These are phyloP conservation scores for Plantago coronopus DNA, from an alignment of 305 asterid species.

Conservation along the genomic window DNA sequence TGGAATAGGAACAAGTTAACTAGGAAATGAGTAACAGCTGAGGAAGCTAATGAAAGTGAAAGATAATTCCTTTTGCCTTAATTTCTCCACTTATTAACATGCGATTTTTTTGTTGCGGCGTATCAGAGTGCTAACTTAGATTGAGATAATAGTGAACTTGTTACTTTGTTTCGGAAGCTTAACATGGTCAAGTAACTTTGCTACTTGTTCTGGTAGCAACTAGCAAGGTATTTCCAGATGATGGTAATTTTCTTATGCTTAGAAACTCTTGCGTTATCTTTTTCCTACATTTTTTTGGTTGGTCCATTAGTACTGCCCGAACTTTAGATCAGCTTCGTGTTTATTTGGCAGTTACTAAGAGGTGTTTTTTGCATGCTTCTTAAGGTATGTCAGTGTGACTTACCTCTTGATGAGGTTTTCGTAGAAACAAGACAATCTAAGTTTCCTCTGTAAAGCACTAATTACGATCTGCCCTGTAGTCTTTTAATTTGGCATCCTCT, in stretches of 20 bases:
- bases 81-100: neutral
- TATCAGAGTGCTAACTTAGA: neutral
- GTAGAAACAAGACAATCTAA: neutral
- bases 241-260: neutral
- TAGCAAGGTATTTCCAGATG: neutral
- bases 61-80: too few species aligned
- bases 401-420: neutral
- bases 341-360: too few species aligned
- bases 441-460: neutral
- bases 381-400: neutral
- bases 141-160: neutral
- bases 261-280: neutral
- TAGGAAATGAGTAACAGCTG: too few species aligned
- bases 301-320: neutral
- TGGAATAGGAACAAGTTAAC: too few species aligned
- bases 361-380: too few species aligned
- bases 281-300: neutral
- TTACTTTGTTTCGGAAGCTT: constrained; percentile 33
- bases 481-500: too few species aligned
- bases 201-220: constrained; percentile 2
- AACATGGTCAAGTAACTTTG: constrained; percentile 21
- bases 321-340: too few species aligned
- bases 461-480: neutral
- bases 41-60: too few species aligned
- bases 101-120: too few species aligned